Evolutionary conservation across 441 rosid species (phyloP).

Genomic region (Pelargonium cotyledonis): DNA sequence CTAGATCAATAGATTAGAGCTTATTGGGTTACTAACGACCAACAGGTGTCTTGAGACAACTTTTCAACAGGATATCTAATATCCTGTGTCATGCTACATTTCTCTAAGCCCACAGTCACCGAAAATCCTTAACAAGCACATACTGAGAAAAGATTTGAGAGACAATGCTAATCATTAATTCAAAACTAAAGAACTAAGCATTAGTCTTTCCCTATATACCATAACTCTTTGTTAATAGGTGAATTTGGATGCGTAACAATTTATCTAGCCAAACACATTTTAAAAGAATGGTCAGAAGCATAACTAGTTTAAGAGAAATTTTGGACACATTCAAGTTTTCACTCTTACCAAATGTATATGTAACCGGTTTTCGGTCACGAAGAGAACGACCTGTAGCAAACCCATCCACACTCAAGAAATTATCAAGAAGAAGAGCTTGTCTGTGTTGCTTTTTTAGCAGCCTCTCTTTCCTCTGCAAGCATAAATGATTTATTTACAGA

Average conservation of each 20-base stretch:
- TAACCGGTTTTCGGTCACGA: slow-evolving; percentile 95
- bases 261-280: background rate
- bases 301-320: background rate
- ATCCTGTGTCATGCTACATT: background rate
- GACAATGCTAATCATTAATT: no score
- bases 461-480: slow-evolving; percentile 76
- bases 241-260: no score
- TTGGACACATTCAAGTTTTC: slow-evolving; percentile 9
- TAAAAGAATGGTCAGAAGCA: background rate
- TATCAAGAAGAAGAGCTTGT: slow-evolving; percentile 90
- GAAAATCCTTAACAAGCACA: background rate
- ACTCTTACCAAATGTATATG: slow-evolving; percentile 89
- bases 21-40: background rate
- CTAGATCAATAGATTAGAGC: background rate
- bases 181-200: no score
- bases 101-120: background rate
- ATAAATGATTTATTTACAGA: background rate
- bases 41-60: background rate
- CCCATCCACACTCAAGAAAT: slow-evolving; percentile 64
- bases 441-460: slow-evolving; percentile 94
- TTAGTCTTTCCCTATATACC: no score
- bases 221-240: no score
- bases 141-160: background rate
- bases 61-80: background rate
- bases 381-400: slow-evolving; percentile 87